Evolutionary conservation across 179 eudicot species (phyloP), one percentile per base, ranked within the genome.

Genomic region (Spinacia oleracea): DNA sequence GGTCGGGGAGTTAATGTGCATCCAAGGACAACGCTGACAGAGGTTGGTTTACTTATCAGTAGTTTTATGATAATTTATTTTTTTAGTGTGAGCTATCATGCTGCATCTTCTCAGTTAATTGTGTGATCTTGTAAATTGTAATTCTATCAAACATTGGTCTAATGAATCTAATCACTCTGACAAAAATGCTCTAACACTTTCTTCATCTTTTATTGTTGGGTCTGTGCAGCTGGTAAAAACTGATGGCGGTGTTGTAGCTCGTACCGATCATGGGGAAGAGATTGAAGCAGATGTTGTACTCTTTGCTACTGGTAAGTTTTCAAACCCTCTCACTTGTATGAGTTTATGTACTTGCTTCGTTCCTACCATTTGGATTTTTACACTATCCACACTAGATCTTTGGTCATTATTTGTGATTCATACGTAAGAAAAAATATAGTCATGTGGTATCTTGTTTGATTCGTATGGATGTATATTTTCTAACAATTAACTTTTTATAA

Each of bases 251-350:
- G 85, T 96, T 76, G 92, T 88, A 88, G 98, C 87, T 81, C 78
- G 77, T 32, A 94, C 98, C 34, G 94, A 90, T 84, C 97, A 92
- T 62, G 99, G 99, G 81, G 97, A 92, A 89, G 99, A 91, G 81
- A 73, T 96, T 74, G 81, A 83, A 78, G 98, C 94, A 35, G 99
- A 96, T 89, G 98, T 83, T 78, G 98, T 96, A 9, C 93, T 96
- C 80, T 92, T 96, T 84, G 98, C 98, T 67, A 96, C 99, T 23
- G 98, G 99, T 96, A 89, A 81, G 72, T 72, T 21, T 31, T 12
- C 25, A 32, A 50, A 40, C 50, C 53, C 74, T 60, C 43, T 71
- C 38, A 15, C 59, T 18, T 32, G 40, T 67, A 32, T 40, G 45
- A 40, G 20, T 20, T 8, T 23, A n/a, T n/a, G n/a, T n/a, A n/a